These are phyloP conservation scores for Hirschfeldia incana DNA, from an alignment of 345 rosid species.

Conservation along the genomic window DNA sequence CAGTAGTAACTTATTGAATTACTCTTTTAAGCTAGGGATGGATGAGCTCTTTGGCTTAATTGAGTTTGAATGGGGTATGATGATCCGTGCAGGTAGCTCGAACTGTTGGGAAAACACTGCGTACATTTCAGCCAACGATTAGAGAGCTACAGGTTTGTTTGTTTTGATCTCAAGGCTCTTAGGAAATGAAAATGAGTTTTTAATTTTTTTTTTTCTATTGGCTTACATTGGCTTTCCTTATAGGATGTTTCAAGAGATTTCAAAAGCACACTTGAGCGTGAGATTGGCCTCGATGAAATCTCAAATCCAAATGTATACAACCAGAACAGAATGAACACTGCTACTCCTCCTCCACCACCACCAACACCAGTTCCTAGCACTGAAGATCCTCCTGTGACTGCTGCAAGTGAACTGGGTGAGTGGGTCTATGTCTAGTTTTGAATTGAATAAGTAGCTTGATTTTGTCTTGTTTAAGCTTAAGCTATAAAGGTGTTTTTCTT, in stretches of 20 bases:
- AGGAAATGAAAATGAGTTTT: neutral
- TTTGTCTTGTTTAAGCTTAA: neutral
- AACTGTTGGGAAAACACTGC: constrained; percentile 87
- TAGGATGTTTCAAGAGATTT: constrained; percentile 96
- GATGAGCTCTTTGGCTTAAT: neutral
- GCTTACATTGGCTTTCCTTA: neutral
- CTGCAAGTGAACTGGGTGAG: constrained; percentile 60
- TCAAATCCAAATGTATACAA: constrained; percentile 44
- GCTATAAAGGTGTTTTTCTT: neutral
- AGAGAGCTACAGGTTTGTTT: constrained; percentile 63
- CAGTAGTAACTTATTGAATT: constrained; percentile 16
- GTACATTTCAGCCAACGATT: constrained; percentile 91
- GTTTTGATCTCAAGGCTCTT: neutral
- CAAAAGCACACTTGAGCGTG: constrained; percentile 89
- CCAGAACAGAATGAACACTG: constrained; percentile 44
- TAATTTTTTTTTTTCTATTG: neutral
- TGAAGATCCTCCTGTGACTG: constrained; percentile 47
- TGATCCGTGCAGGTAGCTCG: constrained; percentile 72
- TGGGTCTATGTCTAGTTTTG: constrained; percentile 12
- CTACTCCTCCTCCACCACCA: constrained; percentile 35
- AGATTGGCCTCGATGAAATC: constrained; percentile 79
- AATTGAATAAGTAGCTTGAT: neutral
- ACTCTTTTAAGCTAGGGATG: neutral
- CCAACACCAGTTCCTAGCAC: constrained; percentile 41
- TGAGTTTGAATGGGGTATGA: neutral